A percentile compares a stretch with the other conserved stretches of the same genome.
phyloP scores from a whole-genome alignment of 1,284 basidiomycete genomes.

The Mycocalia duriaeana region DNA sequence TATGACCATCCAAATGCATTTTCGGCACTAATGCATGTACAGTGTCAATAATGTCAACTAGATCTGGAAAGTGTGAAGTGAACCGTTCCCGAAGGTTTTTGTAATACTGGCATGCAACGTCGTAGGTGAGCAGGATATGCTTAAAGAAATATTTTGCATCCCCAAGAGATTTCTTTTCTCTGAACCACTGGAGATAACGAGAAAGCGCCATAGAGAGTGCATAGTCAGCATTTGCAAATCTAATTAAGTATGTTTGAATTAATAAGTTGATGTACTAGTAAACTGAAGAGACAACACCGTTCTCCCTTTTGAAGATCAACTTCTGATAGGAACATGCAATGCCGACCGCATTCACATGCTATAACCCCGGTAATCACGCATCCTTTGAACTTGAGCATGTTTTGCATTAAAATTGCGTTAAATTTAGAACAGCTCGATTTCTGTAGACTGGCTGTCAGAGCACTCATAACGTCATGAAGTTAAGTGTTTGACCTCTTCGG shows the following conservation, averaged over 20 bases:
- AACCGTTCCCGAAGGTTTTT: constrained; percentile 8
- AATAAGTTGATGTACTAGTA: background rate
- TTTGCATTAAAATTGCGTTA: constrained; percentile 1
- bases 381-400: constrained; percentile 4
- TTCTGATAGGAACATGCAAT: constrained; percentile 1
- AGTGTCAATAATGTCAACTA: constrained; percentile 11
- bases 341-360: constrained; percentile 3
- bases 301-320: constrained; percentile 9
- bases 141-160: background rate
- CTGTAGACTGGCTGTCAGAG: background rate
- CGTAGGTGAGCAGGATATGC: constrained; percentile 6
- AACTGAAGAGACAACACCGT: background rate
- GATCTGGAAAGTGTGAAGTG: background rate
- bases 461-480: background rate
- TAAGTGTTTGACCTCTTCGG: constrained; percentile 5
- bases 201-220: background rate
- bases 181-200: background rate
- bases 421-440: constrained; percentile 9
- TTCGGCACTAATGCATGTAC: constrained; percentile 10
- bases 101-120: constrained; percentile 4
- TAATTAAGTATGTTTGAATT: background rate
- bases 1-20: constrained; percentile 21
- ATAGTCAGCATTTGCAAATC: constrained; percentile 5
- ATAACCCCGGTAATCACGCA: constrained; percentile 3
- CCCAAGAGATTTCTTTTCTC: background rate